Conservation (phyloP, 352 stramenopile species). For the Phytophthora hibernalis region DNA sequence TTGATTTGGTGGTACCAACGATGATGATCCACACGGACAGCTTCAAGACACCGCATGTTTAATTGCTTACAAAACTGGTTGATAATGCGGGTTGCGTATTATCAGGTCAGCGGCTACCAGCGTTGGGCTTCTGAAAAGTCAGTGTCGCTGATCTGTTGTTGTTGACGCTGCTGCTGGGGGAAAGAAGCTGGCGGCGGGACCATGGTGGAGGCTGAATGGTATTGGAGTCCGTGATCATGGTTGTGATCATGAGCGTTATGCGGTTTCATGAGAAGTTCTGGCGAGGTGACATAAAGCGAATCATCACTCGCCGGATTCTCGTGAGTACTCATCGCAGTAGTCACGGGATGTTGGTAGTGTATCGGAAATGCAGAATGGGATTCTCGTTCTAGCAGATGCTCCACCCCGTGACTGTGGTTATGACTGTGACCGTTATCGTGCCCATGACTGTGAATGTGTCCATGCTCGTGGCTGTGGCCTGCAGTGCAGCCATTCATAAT, state of each 20-base stretch:
- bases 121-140: slow-evolving; percentile 20
- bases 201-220: slow-evolving; percentile 9
- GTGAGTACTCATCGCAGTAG: slow-evolving; percentile 61
- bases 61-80: slow-evolving; percentile 30
- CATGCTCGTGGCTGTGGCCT: slow-evolving; percentile 24
- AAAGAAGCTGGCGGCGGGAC: slow-evolving; percentile 8
- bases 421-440: slow-evolving; percentile 33
- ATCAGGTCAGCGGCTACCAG: slow-evolving; percentile 20
- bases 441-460: slow-evolving; percentile 25
- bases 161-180: slow-evolving; percentile 19
- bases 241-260: slow-evolving; percentile 15
- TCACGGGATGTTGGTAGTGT: slow-evolving; percentile 27
- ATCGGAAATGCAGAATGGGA: slow-evolving; percentile 17
- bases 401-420: slow-evolving; percentile 30
- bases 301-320: slow-evolving; percentile 75
- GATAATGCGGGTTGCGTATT: slow-evolving; percentile 12
- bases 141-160: slow-evolving; percentile 12
- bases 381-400: slow-evolving; percentile 4
- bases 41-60: slow-evolving; percentile 7
- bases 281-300: slow-evolving; percentile 22
- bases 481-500: slow-evolving; percentile 27
- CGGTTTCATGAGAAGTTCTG: slow-evolving; percentile 19
- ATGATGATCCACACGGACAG: neutral
- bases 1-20: neutral
- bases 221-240: slow-evolving; percentile 19